Base-by-base conservation (phyloP, 371 early-diverging fungal genomes). In the Actinomortierella ambigua region DNA sequence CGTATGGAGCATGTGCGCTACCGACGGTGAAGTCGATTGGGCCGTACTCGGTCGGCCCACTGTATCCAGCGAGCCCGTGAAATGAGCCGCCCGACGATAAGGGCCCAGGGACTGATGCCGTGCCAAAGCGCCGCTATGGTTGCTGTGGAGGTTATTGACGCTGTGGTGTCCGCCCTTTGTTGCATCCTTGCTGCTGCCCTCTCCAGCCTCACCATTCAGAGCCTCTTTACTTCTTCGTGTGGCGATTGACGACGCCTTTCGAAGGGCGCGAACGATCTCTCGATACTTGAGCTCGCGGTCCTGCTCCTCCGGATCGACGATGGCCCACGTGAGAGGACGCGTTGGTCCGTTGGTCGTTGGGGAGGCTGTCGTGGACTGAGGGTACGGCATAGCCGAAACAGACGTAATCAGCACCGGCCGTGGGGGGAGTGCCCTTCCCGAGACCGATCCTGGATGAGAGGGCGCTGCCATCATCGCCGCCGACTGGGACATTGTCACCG, bases 181-280 rank as follows among this genome's bases (percentile, higher is more conserved):
- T 11, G 34, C 4, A 11, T 11, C 34, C 34, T 11, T 34, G 4
- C 34, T 11, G 11, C 34, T 34, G 4, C 34, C 34, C 34, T 48
- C 3, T 20, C 22, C 48, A 9, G 11, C 48, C 8, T 18, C 11
- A 18, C 6, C 48, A 18, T 48, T 15, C 11, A 11, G 11, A 20
- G 48, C 48, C 15, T 48, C 22, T 8, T 18, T 24, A 22, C 24
- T 22, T 47, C 50, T 62, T 13, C 56, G 53, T 13, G 68, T 54
- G 7, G 59, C 68, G 5, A 68, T 59, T 0, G 68, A 59, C 24
- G 55, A 58, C 3, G 68, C 68, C 2, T 63, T 57, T 29, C 63
- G 58, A 7, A 68, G 59, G 4, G 68, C 68, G 14, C 55, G 62
- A 29, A 68, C 68, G 22, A 68, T 68, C 47, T 68, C 68, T 6